Conservation (phyloP, 352 stramenopile genomes). For the Phytophthora fragariaefolia region DNA sequence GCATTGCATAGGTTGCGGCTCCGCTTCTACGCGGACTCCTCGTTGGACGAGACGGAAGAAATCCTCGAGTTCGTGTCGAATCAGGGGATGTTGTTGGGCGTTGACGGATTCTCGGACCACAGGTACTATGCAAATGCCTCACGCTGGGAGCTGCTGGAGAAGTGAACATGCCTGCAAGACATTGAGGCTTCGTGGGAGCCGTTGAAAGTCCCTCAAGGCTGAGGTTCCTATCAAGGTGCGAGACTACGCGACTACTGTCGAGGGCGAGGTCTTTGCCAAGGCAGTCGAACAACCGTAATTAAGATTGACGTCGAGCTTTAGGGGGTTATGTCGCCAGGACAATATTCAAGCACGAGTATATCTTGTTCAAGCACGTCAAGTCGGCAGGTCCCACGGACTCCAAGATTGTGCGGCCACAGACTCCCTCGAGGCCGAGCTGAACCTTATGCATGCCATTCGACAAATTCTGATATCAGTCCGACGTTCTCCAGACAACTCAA, state of each 20-base stretch:
- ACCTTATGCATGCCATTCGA: too few species aligned
- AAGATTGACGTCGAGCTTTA: background rate
- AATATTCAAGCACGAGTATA: background rate
- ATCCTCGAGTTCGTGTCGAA: background rate
- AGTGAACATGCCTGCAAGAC: background rate
- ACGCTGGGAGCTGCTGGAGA: conserved; percentile 1
- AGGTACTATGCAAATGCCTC: background rate
- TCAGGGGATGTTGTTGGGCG: background rate
- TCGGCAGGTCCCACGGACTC: background rate
- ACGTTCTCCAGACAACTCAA: too few species aligned
- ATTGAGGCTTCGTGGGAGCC: conserved; percentile 6
- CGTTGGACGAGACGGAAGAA: background rate
- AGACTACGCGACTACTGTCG: background rate
- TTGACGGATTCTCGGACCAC: background rate
- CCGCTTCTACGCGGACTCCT: background rate
- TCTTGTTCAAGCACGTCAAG: background rate
- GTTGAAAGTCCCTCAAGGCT: background rate
- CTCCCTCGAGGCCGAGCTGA: too few species aligned
- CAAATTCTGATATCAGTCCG: too few species aligned
- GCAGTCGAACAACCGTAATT: background rate
- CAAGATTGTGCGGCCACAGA: background rate
- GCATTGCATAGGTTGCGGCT: background rate
- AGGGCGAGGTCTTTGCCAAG: background rate
- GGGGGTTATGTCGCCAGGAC: background rate
- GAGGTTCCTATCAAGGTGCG: background rate